Conservation (phyloP, 2,329 filamentous ascomycete species). For the Neurospora crassa region DNA sequence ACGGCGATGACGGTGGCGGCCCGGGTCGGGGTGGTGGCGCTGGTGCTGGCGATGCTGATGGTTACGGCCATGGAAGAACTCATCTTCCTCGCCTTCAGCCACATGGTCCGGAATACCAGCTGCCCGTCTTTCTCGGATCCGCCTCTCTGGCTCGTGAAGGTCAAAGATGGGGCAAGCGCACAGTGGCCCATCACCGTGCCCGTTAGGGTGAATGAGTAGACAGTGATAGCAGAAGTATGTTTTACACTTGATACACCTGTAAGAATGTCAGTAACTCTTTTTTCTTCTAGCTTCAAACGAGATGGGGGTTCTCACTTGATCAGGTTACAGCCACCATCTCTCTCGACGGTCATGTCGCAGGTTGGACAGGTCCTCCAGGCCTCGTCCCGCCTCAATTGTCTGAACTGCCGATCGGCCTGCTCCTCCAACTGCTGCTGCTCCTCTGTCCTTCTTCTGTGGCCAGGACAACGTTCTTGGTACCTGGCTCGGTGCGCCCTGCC, state of each 20-base stretch:
- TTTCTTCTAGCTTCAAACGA: neutral
- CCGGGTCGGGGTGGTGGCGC: neutral
- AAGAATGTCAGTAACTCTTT: neutral
- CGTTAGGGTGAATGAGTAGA: neutral
- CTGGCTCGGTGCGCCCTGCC: neutral
- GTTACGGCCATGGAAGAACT: neutral
- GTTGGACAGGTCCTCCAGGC: neutral
- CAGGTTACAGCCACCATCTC: neutral
- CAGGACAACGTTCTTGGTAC: neutral
- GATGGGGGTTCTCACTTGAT: neutral
- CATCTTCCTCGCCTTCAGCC: neutral
- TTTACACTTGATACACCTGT: neutral
- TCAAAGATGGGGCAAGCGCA: neutral
- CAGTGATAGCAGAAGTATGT: neutral
- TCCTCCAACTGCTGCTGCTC: neutral
- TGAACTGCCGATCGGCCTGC: neutral
- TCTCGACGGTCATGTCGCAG: neutral
- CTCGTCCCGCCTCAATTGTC: neutral
- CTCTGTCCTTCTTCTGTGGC: neutral
- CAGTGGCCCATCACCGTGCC: neutral
- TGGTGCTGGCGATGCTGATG: neutral
- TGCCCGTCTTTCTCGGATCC: neutral
- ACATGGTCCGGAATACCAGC: neutral
- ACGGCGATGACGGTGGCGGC: neutral
- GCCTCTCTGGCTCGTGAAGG: neutral